Conservation (phyloP, 345 rosid species). For the Eucalyptus rudis region DNA sequence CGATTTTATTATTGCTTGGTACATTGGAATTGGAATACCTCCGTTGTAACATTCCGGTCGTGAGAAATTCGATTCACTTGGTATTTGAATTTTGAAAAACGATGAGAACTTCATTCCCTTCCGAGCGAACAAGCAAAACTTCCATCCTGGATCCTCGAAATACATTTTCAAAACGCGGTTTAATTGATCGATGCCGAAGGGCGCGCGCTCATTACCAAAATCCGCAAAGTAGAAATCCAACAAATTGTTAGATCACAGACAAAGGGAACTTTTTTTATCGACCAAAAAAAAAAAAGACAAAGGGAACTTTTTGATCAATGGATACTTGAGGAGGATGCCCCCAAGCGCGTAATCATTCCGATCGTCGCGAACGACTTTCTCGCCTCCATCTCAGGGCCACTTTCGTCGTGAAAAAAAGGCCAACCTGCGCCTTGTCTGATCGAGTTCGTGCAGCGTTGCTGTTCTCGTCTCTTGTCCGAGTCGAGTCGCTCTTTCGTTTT, state of each 20-base stretch:
- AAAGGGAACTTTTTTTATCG: no score
- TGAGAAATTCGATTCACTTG: neutral
- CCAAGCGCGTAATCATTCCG: neutral
- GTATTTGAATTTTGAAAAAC: neutral
- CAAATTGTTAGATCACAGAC: neutral
- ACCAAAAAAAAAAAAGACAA: no score
- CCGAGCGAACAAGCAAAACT: neutral
- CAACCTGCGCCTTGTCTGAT: neutral
- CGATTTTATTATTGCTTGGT: neutral
- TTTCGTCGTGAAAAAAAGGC: neutral
- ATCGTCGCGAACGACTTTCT: neutral
- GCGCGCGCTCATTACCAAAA: neutral
- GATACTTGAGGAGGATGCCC: neutral
- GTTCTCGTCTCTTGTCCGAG: neutral
- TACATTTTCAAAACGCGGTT: neutral
- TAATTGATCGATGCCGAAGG: neutral
- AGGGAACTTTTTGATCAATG: no score
- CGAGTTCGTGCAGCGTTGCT: neutral
- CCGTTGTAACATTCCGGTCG: fast-evolving
- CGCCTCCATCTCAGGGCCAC: neutral
- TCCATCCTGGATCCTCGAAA: neutral
- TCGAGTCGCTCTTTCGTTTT: neutral
- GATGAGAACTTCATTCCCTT: neutral
- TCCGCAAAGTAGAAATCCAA: neutral
- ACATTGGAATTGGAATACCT: neutral